phyloP scores from a whole-genome alignment of 805 yeast species.

The Trichomonascus vanleenenianus region DNA sequence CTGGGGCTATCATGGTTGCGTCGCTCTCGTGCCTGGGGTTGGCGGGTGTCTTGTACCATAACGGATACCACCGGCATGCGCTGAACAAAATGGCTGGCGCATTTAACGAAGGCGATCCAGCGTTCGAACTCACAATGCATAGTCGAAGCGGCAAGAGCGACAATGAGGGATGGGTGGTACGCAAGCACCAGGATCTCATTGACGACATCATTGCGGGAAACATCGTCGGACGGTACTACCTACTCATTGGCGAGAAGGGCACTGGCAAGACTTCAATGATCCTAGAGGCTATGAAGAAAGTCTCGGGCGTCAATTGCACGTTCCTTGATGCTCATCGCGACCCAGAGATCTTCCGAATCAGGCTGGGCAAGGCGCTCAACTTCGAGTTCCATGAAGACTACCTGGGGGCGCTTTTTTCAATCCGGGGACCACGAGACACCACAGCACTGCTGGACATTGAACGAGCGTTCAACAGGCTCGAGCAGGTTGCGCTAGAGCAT shows the following conservation, averaged over 20 bases:
- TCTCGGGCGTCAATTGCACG: conserved; percentile 55
- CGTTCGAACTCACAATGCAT: conserved; percentile 52
- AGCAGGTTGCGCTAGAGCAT: conserved; percentile 54
- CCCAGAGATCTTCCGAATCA: conserved; percentile 69
- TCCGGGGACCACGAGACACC: conserved; percentile 78
- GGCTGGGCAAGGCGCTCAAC: conserved; percentile 68
- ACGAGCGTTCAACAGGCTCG: conserved; percentile 69
- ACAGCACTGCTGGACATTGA: conserved; percentile 77
- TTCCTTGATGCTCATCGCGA: conserved; percentile 79
- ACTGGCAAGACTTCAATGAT: conserved; percentile 78
- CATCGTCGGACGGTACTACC: conserved; percentile 59
- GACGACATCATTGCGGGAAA: conserved; percentile 61
- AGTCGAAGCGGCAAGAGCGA: conserved; percentile 14
- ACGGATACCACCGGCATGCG: conserved; percentile 50
- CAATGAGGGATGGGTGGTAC: conserved; percentile 54
- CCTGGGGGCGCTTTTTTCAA: conserved; percentile 71
- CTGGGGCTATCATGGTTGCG: conserved; percentile 64
- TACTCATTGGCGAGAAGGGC: conserved; percentile 77
- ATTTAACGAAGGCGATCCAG: conserved; percentile 60
- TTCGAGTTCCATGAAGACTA: conserved; percentile 74
- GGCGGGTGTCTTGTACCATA: conserved; percentile 68
- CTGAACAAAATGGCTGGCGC: conserved; percentile 57
- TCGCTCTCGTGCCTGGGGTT: conserved; percentile 60
- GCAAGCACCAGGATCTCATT: conserved; percentile 58
- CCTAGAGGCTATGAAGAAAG: conserved; percentile 59